Base-by-base conservation (phyloP, 805 yeast species). In the Kodamaea laetipori region DNA sequence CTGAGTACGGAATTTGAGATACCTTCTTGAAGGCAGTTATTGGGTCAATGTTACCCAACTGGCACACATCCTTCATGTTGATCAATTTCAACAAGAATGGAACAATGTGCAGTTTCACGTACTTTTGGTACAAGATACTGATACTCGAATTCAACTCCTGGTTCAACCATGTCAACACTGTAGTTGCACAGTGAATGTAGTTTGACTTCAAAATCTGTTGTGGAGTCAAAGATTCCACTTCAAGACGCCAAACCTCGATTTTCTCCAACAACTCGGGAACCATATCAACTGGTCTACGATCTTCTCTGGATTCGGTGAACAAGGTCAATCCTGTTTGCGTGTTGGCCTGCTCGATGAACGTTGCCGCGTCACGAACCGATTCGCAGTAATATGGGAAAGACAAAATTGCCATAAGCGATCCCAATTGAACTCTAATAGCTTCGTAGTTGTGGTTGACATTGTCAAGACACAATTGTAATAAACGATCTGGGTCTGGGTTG, bases 11-110 rank as follows among this genome's bases (percentile, higher is more conserved):
- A 17, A 69, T 62, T 46, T 71, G 75, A 0, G 75, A 84, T 47
- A 55, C 82, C 52, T 46, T 60, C 54, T 45, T 72, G 53, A 52
- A 78, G 41, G 52, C 78, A 50, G 46, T 54, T 1, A 77, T 70
- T 0, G 92, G 86, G 30, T 73, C 72, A 8, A 86, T 62, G 24
- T 74, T 75, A 0, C 84, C 83, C 44, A 86, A 62, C 51, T 85
- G 87, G 51, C 95, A 86, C 10, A 87, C 87, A 48, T 92, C 97
- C 47, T 87, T 81, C 70, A 86, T 76, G 35, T 73, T 76, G 40
- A 81, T 78, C 37, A 89, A 64, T 12, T 75, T 69, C 55, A 87
- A 68, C 44, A 89, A 66, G 48, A 86, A 82, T 19, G 96, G 96
- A 1, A 88, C 62, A 21, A 90, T 72, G 41, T 77, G 67, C 4